Base-by-base conservation (phyloP, 2,329 filamentous ascomycete species). In the Aspergillus oerlinghausenensis region DNA sequence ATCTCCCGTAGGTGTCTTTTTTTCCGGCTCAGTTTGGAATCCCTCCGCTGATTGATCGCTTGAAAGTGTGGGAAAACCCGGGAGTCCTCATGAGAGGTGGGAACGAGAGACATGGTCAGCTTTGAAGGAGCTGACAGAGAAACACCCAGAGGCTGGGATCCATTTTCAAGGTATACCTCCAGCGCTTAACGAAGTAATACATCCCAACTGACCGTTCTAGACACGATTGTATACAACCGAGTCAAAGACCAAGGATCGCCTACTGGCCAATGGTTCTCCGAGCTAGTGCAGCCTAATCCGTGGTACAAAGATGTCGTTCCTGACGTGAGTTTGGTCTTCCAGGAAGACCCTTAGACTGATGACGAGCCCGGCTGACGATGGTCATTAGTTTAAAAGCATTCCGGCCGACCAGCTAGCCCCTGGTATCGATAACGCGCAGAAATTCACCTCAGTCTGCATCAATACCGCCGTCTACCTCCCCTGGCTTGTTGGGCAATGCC, bases 391-490 rank as follows among this genome's bases (percentile, higher is more conserved):
- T 73, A 82, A 84, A 59, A 76, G 85, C 56, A 73, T 93, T 3
- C 69, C 80, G 4, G 71, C 80, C 9, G 58, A 67, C 9, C 80
- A 88, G 63, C 76, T 96, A 1, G 83, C 84, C 0, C 65, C 77
- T 0, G 89, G 83, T 19, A 83, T 87, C 53, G 87, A 91, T 58
- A 88, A 87, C 10, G 92, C 86, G 25, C 89, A 84, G 51, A 79
- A 82, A 55, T 96, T 94, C 73, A 90, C 84, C 7, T 93, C 89
- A 1, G 87, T 96, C 43, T 97, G 92, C 75, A 93, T 97, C 72
- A 97, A 97, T 76, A 90, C 90, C 0, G 85, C 89, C 45, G 76
- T 97, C 56, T 97, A 97, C 75, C 84, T 97, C 2, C 85, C 90
- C 3, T 97, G 89, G 85, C 85, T 97, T 0, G 79, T 89, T 0